phyloP scores from a whole-genome alignment of 2,329 filamentous ascomycete species.

The Fusarium poae region DNA sequence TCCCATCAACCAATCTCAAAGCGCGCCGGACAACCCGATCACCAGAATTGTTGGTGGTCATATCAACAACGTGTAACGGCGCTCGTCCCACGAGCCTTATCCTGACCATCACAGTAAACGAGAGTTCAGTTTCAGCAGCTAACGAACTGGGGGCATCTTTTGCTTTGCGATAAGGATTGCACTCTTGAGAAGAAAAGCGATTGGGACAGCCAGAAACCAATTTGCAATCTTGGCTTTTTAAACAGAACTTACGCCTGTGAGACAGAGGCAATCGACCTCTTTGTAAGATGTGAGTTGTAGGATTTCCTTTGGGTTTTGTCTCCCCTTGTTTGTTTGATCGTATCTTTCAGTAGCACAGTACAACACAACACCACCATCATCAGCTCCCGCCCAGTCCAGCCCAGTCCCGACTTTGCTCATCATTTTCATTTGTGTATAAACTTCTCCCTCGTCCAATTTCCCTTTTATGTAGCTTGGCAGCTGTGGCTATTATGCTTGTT shows the following conservation, averaged over 20 bases:
- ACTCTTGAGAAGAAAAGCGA: slow-evolving; percentile 10
- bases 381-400: neutral
- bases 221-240: slow-evolving; percentile 6
- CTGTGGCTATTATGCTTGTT: slow-evolving; percentile 12
- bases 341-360: neutral
- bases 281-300: slow-evolving; percentile 45
- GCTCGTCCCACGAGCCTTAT: slow-evolving; percentile 14
- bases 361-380: slow-evolving; percentile 20
- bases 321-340: slow-evolving; percentile 24
- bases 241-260: slow-evolving; percentile 15
- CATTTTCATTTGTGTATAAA: slow-evolving; percentile 11
- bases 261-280: slow-evolving; percentile 17
- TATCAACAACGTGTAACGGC: slow-evolving; percentile 33
- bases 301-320: slow-evolving; percentile 25
- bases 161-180: slow-evolving; percentile 14
- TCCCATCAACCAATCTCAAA: slow-evolving; percentile 42
- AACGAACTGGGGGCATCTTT: slow-evolving; percentile 10
- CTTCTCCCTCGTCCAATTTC: neutral
- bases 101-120: neutral
- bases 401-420: neutral
- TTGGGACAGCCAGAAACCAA: slow-evolving; percentile 24
- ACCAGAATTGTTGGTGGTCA: slow-evolving; percentile 17
- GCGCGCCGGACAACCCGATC: slow-evolving; percentile 15
- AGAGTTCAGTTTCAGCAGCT: neutral
- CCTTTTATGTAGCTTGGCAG: slow-evolving; percentile 5